A percentile compares a stretch with the other conserved stretches of the same genome.
These are phyloP conservation scores for Mycena sanguinolenta DNA, from an alignment of 768 basidiomycete genomes.

Conservation along the genomic window DNA sequence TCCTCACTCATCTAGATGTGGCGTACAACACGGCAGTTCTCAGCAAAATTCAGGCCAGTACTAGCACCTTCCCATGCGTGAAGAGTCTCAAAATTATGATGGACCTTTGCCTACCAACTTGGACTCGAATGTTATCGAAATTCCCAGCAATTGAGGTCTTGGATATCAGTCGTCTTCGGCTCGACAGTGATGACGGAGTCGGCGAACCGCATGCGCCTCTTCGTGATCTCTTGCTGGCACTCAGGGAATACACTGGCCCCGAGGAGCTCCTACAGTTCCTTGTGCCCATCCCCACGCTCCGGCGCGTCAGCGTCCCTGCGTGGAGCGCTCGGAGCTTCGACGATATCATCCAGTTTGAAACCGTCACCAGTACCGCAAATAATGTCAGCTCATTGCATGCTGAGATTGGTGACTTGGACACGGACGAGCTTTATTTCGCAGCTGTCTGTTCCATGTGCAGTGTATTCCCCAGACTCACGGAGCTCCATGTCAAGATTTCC, in stretches of 20 bases:
- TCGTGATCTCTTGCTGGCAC: background rate
- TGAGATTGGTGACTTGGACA: background rate
- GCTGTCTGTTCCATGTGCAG: background rate
- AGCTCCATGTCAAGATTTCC: background rate
- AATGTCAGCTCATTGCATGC: background rate
- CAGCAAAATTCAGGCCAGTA: background rate
- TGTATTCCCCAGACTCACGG: background rate
- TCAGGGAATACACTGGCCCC: slow-evolving; percentile 13
- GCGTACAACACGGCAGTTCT: background rate
- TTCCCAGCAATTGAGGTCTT: slow-evolving; percentile 1
- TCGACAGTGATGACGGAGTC: too few species aligned
- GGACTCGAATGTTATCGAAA: background rate
- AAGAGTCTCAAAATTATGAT: background rate
- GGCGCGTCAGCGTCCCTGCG: background rate
- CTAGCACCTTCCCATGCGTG: background rate
- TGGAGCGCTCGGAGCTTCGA: background rate
- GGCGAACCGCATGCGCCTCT: background rate
- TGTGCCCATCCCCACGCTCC: slow-evolving; percentile 1
- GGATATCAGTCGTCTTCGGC: too few species aligned
- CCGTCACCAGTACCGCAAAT: background rate
- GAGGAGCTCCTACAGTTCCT: too few species aligned
- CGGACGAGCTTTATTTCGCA: background rate
- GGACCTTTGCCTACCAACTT: background rate
- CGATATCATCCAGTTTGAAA: background rate
- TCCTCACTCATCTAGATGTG: background rate